Evolutionary conservation across 345 rosid genomes (phyloP).

Genomic region (Lepidium sativum): DNA sequence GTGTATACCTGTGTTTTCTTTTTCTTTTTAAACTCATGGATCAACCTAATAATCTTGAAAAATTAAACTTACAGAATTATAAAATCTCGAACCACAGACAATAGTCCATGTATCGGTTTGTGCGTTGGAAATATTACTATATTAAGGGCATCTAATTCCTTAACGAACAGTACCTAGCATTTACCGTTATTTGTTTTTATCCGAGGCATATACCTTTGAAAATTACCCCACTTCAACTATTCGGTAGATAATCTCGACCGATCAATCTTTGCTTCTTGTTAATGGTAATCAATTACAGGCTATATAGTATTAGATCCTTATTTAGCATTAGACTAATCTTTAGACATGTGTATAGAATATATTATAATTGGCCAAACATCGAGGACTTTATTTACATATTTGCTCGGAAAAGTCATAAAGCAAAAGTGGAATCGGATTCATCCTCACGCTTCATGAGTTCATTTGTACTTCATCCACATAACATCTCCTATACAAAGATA

Average conservation of each 20-base stretch:
- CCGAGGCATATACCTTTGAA: constrained; percentile 3
- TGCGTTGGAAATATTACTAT: neutral
- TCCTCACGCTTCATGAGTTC: neutral
- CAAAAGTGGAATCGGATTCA: constrained; percentile 16
- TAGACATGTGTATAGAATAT: constrained; percentile 11
- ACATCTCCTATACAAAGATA: constrained; percentile 4
- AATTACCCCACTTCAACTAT: neutral
- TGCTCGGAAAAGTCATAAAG: constrained; percentile 5
- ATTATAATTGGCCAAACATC: constrained; percentile 1
- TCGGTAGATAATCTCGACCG: neutral
- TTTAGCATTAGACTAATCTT: neutral
- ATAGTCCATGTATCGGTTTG: no score
- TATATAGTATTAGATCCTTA: constrained; percentile 11
- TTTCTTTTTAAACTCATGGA: no score
- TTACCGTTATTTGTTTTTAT: neutral
- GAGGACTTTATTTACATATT: neutral
- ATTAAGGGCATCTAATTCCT: constrained; percentile 18
- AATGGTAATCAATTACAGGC: constrained; percentile 8
- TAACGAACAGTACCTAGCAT: constrained; percentile 6
- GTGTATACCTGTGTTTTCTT: no score
- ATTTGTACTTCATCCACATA: neutral
- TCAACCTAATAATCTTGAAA: no score
- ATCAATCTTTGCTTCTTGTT: constrained; percentile 10
- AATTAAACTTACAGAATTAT: no score
- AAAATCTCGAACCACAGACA: no score